Percentiles rank a stretch among this genome's conserved stretches.
Conservation (phyloP, 179 eudicot genomes). For the Beta lomatogona region DNA sequence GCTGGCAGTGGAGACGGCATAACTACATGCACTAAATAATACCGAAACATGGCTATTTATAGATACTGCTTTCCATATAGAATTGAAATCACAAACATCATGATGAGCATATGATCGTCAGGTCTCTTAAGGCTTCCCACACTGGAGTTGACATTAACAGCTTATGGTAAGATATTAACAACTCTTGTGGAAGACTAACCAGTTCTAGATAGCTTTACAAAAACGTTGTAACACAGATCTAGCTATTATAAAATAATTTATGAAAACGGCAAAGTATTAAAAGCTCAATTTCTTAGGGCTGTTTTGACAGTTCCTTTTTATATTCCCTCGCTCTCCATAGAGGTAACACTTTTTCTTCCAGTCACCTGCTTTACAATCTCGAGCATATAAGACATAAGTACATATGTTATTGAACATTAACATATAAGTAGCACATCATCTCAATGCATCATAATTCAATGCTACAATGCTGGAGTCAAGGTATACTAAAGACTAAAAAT, state of each 20-base stretch:
- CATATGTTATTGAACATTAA: not conserved
- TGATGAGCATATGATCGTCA: not conserved
- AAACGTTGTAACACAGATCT: no score
- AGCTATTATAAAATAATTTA: not conserved
- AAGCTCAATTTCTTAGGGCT: slow-evolving; percentile 82
- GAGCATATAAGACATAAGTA: slow-evolving; percentile 21
- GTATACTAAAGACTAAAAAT: no score
- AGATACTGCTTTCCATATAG: not conserved
- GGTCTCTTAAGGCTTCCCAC: not conserved
- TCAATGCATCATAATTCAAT: no score
- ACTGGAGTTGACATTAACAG: not conserved
- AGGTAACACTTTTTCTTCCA: slow-evolving; percentile 98
- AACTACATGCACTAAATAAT: not conserved
- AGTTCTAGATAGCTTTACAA: not conserved
- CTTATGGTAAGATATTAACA: no score
- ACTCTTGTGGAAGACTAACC: not conserved
- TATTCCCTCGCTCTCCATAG: slow-evolving; percentile 91
- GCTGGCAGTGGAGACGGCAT: not conserved
- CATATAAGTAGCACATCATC: not conserved
- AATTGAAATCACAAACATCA: not conserved
- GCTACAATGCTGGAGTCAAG: no score
- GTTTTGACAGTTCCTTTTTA: slow-evolving; percentile 84
- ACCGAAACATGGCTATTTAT: not conserved
- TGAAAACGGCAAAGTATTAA: not conserved
- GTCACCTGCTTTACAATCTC: slow-evolving; percentile 97